These are phyloP conservation scores for Suhomyces ambrosiae DNA, from an alignment of 1,139 yeast species.

Conservation along the genomic window DNA sequence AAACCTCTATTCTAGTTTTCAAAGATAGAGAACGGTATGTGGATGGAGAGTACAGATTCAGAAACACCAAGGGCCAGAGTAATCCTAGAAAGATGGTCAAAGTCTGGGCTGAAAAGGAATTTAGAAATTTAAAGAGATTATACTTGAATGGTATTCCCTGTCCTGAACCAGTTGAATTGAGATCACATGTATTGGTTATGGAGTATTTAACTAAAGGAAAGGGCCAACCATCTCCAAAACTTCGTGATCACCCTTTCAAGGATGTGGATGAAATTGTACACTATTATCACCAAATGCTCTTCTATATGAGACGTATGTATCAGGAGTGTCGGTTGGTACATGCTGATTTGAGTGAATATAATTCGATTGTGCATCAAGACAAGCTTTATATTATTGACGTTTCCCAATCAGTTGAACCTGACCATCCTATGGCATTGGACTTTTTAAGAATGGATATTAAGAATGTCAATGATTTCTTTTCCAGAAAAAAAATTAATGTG, in stretches of 20 bases:
- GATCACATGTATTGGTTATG: conserved; percentile 93
- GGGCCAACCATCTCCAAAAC: conserved; percentile 85
- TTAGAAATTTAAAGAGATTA: conserved; percentile 84
- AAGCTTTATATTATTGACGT: conserved; percentile 90
- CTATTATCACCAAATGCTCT: conserved; percentile 76
- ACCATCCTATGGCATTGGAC: conserved; percentile 95
- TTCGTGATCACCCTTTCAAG: conserved; percentile 75
- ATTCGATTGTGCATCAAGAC: conserved; percentile 81
- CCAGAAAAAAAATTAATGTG: conserved; percentile 66
- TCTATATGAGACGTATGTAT: conserved; percentile 84
- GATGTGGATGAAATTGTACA: conserved; percentile 64
- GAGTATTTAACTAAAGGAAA: conserved; percentile 80
- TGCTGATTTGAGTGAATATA: conserved; percentile 96
- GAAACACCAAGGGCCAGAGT: conserved; percentile 80
- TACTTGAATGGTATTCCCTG: conserved; percentile 80
- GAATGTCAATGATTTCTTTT: conserved; percentile 87
- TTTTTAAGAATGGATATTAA: conserved; percentile 96
- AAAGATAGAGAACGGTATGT: conserved; percentile 96
- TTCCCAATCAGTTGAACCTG: conserved; percentile 96
- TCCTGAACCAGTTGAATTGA: conserved; percentile 87
- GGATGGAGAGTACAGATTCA: conserved; percentile 91
- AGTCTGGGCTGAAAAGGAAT: conserved; percentile 98
- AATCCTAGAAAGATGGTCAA: conserved; percentile 98
- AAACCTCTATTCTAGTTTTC: conserved; percentile 92
- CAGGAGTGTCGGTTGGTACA: conserved; percentile 90